A percentile compares a stretch with the other conserved stretches of the same genome.
These are phyloP conservation scores for Colletotrichum scovillei DNA, from an alignment of 2,329 filamentous ascomycete genomes.

Conservation along the genomic window DNA sequence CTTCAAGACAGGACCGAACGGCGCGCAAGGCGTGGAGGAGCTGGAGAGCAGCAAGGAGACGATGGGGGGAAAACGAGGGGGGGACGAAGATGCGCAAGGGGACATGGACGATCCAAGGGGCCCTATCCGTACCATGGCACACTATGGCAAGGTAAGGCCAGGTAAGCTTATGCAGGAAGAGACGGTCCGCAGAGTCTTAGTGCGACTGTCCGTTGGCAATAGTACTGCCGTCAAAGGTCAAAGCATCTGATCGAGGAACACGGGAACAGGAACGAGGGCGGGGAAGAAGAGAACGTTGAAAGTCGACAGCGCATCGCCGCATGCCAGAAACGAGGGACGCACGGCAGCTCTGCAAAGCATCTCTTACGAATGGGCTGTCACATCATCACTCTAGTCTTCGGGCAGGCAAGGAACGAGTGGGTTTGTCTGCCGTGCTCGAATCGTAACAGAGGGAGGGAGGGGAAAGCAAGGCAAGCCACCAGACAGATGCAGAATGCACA, in stretches of 20 bases:
- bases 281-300: too few relatives aligned
- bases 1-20: neutral
- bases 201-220: constrained; percentile 13
- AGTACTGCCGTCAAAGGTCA: constrained; percentile 16
- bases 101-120: constrained; percentile 6
- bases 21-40: constrained; percentile 3
- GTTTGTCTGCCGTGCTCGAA: neutral
- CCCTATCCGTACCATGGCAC: constrained; percentile 5
- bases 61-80: constrained; percentile 2
- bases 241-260: constrained; percentile 24
- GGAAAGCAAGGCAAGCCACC: neutral
- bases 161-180: constrained; percentile 34
- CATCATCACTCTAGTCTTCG: neutral
- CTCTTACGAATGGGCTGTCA: neutral
- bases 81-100: constrained; percentile 9
- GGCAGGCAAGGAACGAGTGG: neutral
- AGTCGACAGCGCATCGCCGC: too few relatives aligned
- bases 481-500: constrained; percentile 6
- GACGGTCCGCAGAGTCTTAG: constrained; percentile 27
- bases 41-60: constrained; percentile 2
- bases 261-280: neutral
- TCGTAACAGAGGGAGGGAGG: neutral
- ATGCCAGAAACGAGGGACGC: neutral
- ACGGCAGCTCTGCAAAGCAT: neutral
- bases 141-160: constrained; percentile 5